Base-by-base conservation (phyloP, 495 filamentous ascomycete genomes). In the Penicillium silybi region DNA sequence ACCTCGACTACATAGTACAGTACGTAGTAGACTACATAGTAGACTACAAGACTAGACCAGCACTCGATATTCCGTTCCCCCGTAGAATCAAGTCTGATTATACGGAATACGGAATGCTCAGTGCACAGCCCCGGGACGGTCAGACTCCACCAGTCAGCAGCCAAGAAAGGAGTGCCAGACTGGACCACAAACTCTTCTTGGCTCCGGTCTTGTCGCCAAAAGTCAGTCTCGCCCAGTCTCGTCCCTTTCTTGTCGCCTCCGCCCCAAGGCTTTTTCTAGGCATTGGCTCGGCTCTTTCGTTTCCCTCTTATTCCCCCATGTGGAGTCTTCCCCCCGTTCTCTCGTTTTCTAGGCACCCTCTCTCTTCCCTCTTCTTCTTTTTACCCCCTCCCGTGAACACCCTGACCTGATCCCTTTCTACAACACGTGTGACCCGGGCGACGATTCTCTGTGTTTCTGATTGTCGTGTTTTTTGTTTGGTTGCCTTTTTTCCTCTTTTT, bases 231-330 rank as follows among this genome's bases (percentile, higher is more conserved):
- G 25, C 19, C 9, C 52, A 35, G 54, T 62, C 62, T 59, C 64
- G 61, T 62, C 61, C 59, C 57, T 59, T 51, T 56, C 52, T 59
- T 62, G 62, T 56, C 53, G 50, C 57, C 57, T 70, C 65, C 64
- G 65, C 65, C 57, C 59, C 63, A 49, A 67, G 61, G 52, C 38
- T 50, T 72, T 68, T 63, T 69, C 69, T 74, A 59, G 71, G 69
- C 70, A 70, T 58, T 65, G 60, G 56, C 65, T 71, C 68, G 68
- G 67, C 68, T 68, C 62, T 55, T 62, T 64, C 59, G 54, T 53
- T 54, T 59, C 59, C 56, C 53, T 65, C 63, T 57, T 56, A 40
- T 57, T 54, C 56, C 46, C 49, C 55, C 18, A 6, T 55, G 42
- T 46, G 46, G 54, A 57, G 49, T 41, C 44, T 43, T n/a, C n/a